These are phyloP conservation scores for Solanum sejunctum DNA, from an alignment of 257 asterid genomes.

Conservation along the genomic window DNA sequence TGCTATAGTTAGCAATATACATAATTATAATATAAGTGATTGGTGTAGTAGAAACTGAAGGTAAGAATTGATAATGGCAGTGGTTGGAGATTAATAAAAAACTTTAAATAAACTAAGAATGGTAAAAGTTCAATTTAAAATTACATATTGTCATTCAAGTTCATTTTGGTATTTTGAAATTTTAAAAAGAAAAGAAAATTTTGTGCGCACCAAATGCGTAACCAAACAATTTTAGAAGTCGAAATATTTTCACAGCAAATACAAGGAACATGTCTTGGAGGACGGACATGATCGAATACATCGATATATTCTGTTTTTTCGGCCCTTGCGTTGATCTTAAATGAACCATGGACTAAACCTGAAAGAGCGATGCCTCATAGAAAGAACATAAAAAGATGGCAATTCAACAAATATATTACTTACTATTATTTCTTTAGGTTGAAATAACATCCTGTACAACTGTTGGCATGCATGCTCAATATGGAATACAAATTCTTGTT, in stretches of 20 bases:
- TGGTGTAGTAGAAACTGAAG: neutral
- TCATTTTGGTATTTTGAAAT: neutral
- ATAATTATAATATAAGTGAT: neutral
- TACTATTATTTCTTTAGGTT: neutral
- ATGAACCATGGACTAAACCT: neutral
- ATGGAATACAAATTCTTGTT: conserved; percentile 37
- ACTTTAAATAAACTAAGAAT: neutral
- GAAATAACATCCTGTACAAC: conserved; percentile 43
- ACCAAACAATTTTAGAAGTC: neutral
- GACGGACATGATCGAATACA: neutral
- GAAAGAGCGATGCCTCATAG: too few relatives aligned
- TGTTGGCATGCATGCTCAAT: conserved; percentile 35
- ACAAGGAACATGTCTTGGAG: neutral
- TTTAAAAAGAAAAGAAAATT: too few relatives aligned
- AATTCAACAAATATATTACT: neutral
- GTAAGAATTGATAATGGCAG: neutral
- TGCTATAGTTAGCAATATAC: neutral
- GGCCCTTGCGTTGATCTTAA: neutral
- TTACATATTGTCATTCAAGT: neutral
- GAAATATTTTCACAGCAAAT: too few relatives aligned
- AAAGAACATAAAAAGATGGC: neutral
- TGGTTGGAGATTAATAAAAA: too few relatives aligned
- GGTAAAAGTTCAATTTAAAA: neutral
- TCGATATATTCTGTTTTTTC: too few relatives aligned
- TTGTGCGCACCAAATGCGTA: neutral